Evolutionary conservation across 2,329 filamentous ascomycete genomes (phyloP), one percentile per base, ranked within the genome.

Genomic region (Sarocladiaceae sp.): DNA sequence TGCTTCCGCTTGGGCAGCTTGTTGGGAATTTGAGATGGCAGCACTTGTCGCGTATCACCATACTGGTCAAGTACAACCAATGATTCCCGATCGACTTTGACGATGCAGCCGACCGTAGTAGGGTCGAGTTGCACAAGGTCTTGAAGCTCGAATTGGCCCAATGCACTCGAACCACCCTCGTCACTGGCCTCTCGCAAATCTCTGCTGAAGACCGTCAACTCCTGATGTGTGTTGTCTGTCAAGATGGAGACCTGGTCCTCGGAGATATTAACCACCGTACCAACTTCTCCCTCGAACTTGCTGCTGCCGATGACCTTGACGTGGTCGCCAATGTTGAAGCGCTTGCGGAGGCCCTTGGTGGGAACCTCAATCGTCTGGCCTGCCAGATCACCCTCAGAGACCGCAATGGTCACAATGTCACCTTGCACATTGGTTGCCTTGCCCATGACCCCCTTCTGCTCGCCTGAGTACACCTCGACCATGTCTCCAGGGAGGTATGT

Each of bases 281-380:
- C 93, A 34, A 97, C 85, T 66, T 98, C 93, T 55, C 96, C 93
- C 45, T 87, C 82, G 63, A 90, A 97, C 55, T 88, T 85, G 68
- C 90, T 95, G 31, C 90, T 91, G 45, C 93, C 91, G 60, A 96
- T 95, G 53, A 98, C 93, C 70, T 97, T 97, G 70, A 98, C 93
- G 59, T 98, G 93, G 58, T 98, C 93, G 72, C 93, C 93, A 50
- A 90, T 78, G 52, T 78, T 82, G 75, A 98, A 98, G 23, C 88
- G 80, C 67, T 98, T 98, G 47, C 93, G 86, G 20, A 98, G 74
- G 34, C 88, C 87, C 65, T 93, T 94, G 50, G 89, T 85, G 1
- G 93, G 93, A 10, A 95, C 90, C 60, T 97, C 91, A 35, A 98
- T 93, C 4, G 77, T 82, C 60, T 95, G 86, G 9, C 90, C 91